phyloP scores from a whole-genome alignment of 129 eudicot species.

The Saussurea involucrata region DNA sequence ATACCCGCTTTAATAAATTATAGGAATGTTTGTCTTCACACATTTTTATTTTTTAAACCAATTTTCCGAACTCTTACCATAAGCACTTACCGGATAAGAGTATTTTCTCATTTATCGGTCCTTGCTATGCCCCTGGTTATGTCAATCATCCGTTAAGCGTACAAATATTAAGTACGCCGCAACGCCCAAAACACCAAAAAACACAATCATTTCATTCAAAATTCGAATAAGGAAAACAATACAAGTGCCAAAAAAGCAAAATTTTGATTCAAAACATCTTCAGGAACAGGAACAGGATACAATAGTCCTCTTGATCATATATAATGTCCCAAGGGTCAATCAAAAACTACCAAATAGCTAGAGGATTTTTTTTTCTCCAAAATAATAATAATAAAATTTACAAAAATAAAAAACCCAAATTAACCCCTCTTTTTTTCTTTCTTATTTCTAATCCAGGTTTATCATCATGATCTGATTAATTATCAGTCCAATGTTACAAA shows the following conservation, averaged over 20 bases:
- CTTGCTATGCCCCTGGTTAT: no score
- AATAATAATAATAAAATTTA: conserved; percentile 19
- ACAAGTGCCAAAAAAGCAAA: background rate
- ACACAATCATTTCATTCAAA: background rate
- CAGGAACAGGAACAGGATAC: conserved; percentile 18
- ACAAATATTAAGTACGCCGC: background rate
- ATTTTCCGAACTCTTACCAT: no score
- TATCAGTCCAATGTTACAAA: conserved; percentile 31
- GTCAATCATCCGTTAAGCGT: no score
- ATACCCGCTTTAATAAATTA: no score
- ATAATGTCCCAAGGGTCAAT: conserved; percentile 11
- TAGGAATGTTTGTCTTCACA: no score
- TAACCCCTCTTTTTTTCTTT: conserved; percentile 10
- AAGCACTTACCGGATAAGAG: no score
- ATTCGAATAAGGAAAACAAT: background rate
- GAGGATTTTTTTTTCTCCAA: conserved; percentile 13
- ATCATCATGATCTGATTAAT: conserved; percentile 34
- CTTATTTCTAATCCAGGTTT: conserved; percentile 34
- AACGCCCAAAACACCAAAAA: background rate
- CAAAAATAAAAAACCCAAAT: conserved; percentile 20
- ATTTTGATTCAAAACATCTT: conserved; percentile 1
- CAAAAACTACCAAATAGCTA: conserved; percentile 5
- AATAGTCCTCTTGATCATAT: conserved; percentile 20
- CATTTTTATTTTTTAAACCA: no score
- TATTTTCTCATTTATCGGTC: no score